Evolutionary conservation across 768 basidiomycete genomes (phyloP), one percentile per base, ranked within the genome.

Genomic region (Suillus clintonianus): DNA sequence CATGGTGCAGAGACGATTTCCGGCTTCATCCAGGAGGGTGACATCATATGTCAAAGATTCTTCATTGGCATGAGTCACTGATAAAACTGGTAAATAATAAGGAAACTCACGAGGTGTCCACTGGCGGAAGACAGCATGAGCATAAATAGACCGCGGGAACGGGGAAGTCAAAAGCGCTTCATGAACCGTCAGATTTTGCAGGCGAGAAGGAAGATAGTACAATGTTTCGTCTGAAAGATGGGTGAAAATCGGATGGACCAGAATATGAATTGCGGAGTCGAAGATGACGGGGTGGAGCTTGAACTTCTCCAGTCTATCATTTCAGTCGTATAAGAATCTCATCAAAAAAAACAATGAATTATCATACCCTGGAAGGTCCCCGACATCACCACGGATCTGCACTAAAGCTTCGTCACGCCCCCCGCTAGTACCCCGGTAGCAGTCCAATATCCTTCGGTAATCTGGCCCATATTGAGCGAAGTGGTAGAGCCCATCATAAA

Each of bases 401-500:
- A 61, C 19, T 11, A 61, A 34, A 34, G 10, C 50, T 61, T 61
- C 48, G 5, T 53, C 47, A 3, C 27, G 10, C 3, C 50, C 60
- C 3, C 19, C 7, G 13, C 36, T 22, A 22, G 50, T 30, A 1
- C 39, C 60, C 14, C 45, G 30, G 9, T 51, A 51, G 50, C 30
- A 54, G 3, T 54, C 32, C 11, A 54, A n/a, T 13, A 78, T 67
- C 7, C 78, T 69, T 59, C 70, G 73, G 64, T 72, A 79, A 19
- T 56, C 63, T 8, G 73, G 69, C 1, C 77, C 79, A 65, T 77
- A 79, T 19, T 72, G 55, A 7, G 76, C 75, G 54, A 79, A 79
- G 53, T 72, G 68, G 7, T 65, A 64, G 19, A 77, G 66, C 3
- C 64, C 65, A 7, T 67, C 59, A 53, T 75, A 75, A 63, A 76